Percentiles rank a stretch among this genome's conserved stretches.
Conservation (phyloP, 495 filamentous ascomycete species). For the Trichoderma reesei region DNA sequence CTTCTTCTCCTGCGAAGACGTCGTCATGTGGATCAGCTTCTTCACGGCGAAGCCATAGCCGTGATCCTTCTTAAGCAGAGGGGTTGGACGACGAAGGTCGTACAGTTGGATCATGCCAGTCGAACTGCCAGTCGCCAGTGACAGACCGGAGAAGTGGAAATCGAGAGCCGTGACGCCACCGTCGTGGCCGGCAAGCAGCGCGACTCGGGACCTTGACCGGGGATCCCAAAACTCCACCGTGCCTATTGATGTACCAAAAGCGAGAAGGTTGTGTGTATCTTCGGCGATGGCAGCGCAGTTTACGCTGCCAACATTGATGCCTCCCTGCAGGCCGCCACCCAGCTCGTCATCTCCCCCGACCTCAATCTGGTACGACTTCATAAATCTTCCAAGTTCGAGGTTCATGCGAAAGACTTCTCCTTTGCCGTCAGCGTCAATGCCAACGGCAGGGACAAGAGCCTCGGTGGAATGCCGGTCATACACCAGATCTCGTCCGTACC, state of each 20-base stretch:
- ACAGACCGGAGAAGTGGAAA: slow-evolving; percentile 77
- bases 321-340: slow-evolving; percentile 66
- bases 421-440: slow-evolving; percentile 69
- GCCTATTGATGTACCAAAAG: slow-evolving; percentile 92
- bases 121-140: slow-evolving; percentile 78
- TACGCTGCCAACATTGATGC: slow-evolving; percentile 71
- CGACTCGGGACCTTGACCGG: slow-evolving; percentile 70
- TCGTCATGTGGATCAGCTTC: slow-evolving; percentile 75
- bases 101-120: slow-evolving; percentile 86
- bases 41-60: slow-evolving; percentile 93
- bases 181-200: slow-evolving; percentile 53
- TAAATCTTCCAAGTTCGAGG: slow-evolving; percentile 80
- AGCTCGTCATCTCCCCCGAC: slow-evolving; percentile 69
- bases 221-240: slow-evolving; percentile 96
- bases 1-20: slow-evolving; percentile 71
- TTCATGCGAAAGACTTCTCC: slow-evolving; percentile 92
- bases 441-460: slow-evolving; percentile 77
- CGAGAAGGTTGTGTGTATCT: slow-evolving; percentile 78
- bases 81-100: slow-evolving; percentile 80
- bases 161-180: slow-evolving; percentile 79
- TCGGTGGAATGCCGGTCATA: slow-evolving; percentile 83
- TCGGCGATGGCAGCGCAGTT: slow-evolving; percentile 87
- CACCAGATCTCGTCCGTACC: slow-evolving; percentile 83
- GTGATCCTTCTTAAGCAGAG: slow-evolving; percentile 84
- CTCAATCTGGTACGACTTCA: slow-evolving; percentile 68